Evolutionary conservation across 116 monocot genomes (phyloP), one percentile per base, ranked within the genome.

Genomic region (Papilionanthe hybrid): DNA sequence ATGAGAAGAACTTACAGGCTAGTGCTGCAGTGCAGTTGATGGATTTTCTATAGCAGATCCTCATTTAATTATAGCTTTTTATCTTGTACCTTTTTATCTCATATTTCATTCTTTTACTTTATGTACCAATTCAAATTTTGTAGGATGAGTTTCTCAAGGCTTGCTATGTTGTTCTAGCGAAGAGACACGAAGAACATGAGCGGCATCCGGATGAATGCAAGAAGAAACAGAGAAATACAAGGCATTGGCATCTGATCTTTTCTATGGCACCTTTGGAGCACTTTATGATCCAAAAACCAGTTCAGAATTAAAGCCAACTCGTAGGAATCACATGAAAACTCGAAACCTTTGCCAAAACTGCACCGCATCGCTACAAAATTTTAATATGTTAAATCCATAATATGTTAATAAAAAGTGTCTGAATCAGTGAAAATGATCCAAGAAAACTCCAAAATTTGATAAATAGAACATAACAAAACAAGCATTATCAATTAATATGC

Each of bases 61-160:
- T 7, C 18, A 9, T 72, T 72, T 43, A 7, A 13, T 30, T 71
- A 13, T 13, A 37, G 72, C 9, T 41, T 4, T 73, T 75, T 28
- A 49, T 27, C 27, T 5, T 29, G 11, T 4, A 27, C 12, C 45
- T 75, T 75, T 37, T 43, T 44, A 28, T 32, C 63, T 63, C 25
- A 17, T 32, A 32, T 22, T 65, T 8, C 65, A 23, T 27, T 65
- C 25, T 43, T 73, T 73, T 73, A 43, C 19, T 20, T 73, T 44
- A 5, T 49, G 48, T 28, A 23, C 43, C 19, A 55, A 50, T 85
- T 81, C 27, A 11, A n/a, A 37, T 10, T 75, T 41, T 78, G 41
- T 75, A 99, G 99, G 89, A 99, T 89, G 99, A 95, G 75, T 99
- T 89, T 74, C 22, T 84, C 71, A 95, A 88, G 80, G 93, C 95